Evolutionary conservation across 257 asterid species (phyloP).

Genomic region (Pogostemon cablin): DNA sequence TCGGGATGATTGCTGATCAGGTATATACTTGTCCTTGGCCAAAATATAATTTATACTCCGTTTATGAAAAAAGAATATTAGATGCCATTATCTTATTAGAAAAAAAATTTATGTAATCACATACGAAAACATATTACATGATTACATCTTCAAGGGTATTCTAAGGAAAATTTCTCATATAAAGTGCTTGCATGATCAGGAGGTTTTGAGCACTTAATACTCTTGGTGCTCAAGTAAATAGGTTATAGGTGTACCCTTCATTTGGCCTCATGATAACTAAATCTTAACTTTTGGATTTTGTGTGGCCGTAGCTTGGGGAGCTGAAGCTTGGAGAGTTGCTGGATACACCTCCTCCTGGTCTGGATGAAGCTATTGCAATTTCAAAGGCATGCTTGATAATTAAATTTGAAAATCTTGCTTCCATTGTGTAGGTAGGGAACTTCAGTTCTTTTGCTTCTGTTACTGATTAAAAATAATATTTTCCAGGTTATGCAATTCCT

Average conservation of each 20-base stretch:
- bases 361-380: constrained; percentile 98
- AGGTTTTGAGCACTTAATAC: not conserved
- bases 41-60: constrained; percentile 14
- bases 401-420: constrained; percentile 25
- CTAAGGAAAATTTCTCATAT: not conserved
- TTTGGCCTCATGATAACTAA: constrained; percentile 11
- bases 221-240: no score
- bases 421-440: constrained; percentile 17
- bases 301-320: constrained; percentile 76
- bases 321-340: constrained; percentile 96
- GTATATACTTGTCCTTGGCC: constrained; percentile 47
- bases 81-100: not conserved
- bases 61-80: not conserved
- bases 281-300: constrained; percentile 26
- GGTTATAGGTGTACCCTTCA: not conserved
- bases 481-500: constrained; percentile 95
- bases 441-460: constrained; percentile 21
- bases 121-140: not conserved
- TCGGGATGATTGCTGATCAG: constrained; percentile 93
- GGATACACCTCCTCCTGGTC: constrained; percentile 99
- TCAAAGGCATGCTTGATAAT: constrained; percentile 67
- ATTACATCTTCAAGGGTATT: not conserved
- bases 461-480: constrained; percentile 40
- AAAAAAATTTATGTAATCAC: not conserved
- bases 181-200: not conserved